These are phyloP conservation scores for sweet orange (Citrus sinensis) DNA, from an alignment of 345 rosid species.

Conservation along the genomic window DVS_A1.0 CM039165.1:33091501-33092000, in stretches of 20 bases:
- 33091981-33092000: constrained; percentile 42
- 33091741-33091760: neutral
- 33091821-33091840: neutral
- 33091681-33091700: neutral
- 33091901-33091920: constrained; percentile 62
- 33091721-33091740: neutral
- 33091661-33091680: constrained; percentile 6
- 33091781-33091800: no score
- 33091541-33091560: neutral
- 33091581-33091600: constrained; percentile 49
- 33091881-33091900: neutral
- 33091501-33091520: neutral
- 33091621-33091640: constrained; percentile 96
- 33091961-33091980: constrained; percentile 90
- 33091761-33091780: no score
- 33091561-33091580: constrained; percentile 1
- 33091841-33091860: neutral
- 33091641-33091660: constrained; percentile 68
- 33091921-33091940: constrained; percentile 91
- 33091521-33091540: neutral
- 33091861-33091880: neutral
- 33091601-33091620: constrained; percentile 84
- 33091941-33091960: constrained; percentile 84
- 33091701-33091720: neutral
- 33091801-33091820: no score